Percentiles rank a stretch among this genome's conserved stretches.
phyloP scores from a whole-genome alignment of 805 yeast genomes.

The Yarrowia hollandica region DNA sequence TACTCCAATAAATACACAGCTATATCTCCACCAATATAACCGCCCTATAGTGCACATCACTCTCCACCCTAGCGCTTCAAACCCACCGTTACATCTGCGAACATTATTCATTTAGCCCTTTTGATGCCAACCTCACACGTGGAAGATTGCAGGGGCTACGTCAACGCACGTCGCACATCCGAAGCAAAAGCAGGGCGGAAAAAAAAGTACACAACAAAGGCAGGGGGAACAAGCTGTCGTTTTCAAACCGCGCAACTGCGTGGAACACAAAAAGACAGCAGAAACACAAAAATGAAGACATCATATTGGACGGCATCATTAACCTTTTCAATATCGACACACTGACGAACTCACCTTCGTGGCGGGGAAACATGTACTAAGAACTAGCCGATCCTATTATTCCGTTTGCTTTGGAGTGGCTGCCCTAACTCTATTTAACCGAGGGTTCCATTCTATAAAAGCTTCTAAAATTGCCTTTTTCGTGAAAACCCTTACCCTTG shows the following conservation, averaged over 20 bases:
- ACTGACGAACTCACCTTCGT: neutral
- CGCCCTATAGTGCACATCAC: no score
- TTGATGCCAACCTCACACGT: neutral
- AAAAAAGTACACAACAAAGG: no score
- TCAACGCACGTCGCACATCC: conserved; percentile 10
- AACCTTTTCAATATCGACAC: neutral
- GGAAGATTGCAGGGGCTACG: conserved; percentile 17
- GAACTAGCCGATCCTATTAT: neutral
- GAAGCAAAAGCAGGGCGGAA: neutral
- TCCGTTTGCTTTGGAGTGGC: neutral
- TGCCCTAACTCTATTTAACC: neutral
- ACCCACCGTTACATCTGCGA: neutral
- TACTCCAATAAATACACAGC: no score
- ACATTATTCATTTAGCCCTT: neutral
- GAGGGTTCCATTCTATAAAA: neutral
- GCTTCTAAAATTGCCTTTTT: neutral
- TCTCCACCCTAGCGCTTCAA: neutral
- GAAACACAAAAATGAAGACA: neutral
- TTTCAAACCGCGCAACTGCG: no score
- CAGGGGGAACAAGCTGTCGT: no score
- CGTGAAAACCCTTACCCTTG: neutral
- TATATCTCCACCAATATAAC: no score
- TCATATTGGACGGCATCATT: neutral
- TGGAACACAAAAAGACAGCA: neutral
- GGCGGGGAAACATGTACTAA: neutral